These are phyloP conservation scores for Exophiala xenobiotica DNA, from an alignment of 2,329 filamentous ascomycete genomes.

Conservation along the genomic window DNA sequence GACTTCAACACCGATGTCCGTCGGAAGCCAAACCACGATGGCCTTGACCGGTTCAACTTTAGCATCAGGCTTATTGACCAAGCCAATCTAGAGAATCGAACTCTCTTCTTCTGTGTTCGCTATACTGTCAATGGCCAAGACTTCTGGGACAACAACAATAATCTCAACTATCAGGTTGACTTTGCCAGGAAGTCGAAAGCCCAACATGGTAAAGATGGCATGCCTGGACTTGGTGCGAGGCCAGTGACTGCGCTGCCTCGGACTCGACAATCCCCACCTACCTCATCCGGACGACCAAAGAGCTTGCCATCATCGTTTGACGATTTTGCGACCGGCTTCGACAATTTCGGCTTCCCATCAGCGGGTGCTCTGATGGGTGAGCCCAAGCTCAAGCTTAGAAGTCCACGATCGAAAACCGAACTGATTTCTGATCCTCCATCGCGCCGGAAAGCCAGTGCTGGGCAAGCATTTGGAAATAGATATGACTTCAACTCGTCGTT, in stretches of 20 bases:
- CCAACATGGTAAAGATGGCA: conserved; percentile 44
- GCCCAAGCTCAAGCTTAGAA: conserved; percentile 68
- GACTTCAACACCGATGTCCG: conserved; percentile 80
- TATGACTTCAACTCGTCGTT: conserved; percentile 97
- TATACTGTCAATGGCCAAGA: conserved; percentile 83
- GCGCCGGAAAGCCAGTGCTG: conserved; percentile 52
- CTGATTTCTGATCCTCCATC: conserved; percentile 59
- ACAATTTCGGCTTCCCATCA: conserved; percentile 58
- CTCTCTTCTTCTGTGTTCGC: conserved; percentile 84
- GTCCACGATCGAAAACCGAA: conserved; percentile 62
- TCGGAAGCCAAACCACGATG: conserved; percentile 58
- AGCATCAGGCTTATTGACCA: conserved; percentile 89
- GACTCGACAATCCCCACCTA: conserved; percentile 61
- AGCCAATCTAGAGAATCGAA: conserved; percentile 88
- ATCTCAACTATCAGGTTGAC: conserved; percentile 88
- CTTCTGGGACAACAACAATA: conserved; percentile 91
- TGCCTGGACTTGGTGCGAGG: conserved; percentile 53
- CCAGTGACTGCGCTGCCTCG: conserved; percentile 61
- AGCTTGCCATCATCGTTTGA: conserved; percentile 60
- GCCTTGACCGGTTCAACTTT: conserved; percentile 88
- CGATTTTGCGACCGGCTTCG: conserved; percentile 66
- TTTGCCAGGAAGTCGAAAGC: conserved; percentile 77
- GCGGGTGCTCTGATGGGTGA: conserved; percentile 66
- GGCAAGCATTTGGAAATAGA: conserved; percentile 81
- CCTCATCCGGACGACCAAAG: conserved; percentile 54